Evolutionary conservation across 257 asterid species (phyloP).

Genomic region (Nicotiana tabacum): DNA sequence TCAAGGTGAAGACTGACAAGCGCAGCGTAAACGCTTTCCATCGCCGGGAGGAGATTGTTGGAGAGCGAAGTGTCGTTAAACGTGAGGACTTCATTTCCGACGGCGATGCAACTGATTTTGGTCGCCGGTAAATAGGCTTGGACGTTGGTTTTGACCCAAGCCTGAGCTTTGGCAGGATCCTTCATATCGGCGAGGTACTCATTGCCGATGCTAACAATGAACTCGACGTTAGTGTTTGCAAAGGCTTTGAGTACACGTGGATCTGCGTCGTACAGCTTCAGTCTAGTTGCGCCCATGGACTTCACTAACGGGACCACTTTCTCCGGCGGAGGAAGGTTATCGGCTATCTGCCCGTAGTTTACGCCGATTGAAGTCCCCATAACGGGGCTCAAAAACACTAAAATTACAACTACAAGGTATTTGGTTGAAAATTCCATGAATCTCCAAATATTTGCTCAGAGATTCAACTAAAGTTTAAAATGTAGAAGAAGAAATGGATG

Average conservation of each 20-base stretch:
- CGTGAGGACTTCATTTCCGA: conserved; percentile 80
- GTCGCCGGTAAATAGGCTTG: conserved; percentile 61
- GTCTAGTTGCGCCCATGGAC: conserved; percentile 61
- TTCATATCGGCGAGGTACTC: conserved; percentile 45
- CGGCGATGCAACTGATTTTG: conserved; percentile 61
- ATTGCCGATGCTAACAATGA: conserved; percentile 65
- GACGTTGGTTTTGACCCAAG: conserved; percentile 75
- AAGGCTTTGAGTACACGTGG: conserved; percentile 72
- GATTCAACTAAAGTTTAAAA: background rate
- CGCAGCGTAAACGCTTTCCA: conserved; percentile 63
- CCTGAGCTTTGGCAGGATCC: conserved; percentile 52
- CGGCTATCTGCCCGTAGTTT: conserved; percentile 86
- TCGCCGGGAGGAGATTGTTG: conserved; percentile 60
- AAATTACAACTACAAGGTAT: background rate
- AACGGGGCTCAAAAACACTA: conserved; percentile 13
- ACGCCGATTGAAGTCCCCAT: conserved; percentile 43
- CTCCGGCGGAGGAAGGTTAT: conserved; percentile 75
- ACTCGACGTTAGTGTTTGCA: conserved; percentile 67
- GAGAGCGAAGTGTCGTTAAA: conserved; percentile 56
- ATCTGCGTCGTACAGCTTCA: conserved; percentile 83
- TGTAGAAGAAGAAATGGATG: background rate
- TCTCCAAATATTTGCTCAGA: background rate
- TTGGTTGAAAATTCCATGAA: background rate
- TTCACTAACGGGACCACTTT: conserved; percentile 57
- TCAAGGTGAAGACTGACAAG: conserved; percentile 50